Conservation (phyloP, 1,139 yeast species). For the Scheffersomyces titani region DNA sequence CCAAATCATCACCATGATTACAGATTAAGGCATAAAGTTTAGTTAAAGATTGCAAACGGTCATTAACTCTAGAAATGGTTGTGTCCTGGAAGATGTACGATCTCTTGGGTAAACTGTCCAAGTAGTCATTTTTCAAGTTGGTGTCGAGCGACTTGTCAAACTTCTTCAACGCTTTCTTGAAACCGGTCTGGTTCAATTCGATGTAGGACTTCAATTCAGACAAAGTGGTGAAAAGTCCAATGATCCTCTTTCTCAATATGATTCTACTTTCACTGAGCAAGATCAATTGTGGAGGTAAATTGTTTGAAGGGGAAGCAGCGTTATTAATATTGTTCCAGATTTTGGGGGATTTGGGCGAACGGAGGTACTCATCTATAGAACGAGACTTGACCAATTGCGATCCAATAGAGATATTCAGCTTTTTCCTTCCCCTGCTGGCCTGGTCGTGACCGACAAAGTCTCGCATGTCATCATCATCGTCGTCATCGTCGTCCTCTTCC, state of each 20-base stretch:
- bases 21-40: conserved; percentile 45
- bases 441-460: conserved; percentile 3
- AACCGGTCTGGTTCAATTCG: conserved; percentile 68
- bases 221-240: conserved; percentile 57
- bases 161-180: conserved; percentile 66
- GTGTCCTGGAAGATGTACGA: conserved; percentile 36
- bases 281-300: conserved; percentile 42
- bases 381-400: conserved; percentile 23
- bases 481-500: conserved; percentile 31
- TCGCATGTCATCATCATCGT: conserved; percentile 18
- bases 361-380: conserved; percentile 40
- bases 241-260: conserved; percentile 55
- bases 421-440: conserved; percentile 5
- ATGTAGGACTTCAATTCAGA: conserved; percentile 67
- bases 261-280: conserved; percentile 48
- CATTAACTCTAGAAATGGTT: conserved; percentile 18
- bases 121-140: conserved; percentile 38
- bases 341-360: conserved; percentile 38
- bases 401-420: neutral
- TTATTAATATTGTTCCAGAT: conserved; percentile 35
- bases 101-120: conserved; percentile 29
- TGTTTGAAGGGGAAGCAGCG: conserved; percentile 13
- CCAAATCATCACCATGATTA: conserved; percentile 42
- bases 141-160: conserved; percentile 64
- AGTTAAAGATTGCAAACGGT: conserved; percentile 31